Conservation (phyloP, 345 rosid species). For the Eucalyptus melliodora region DNA sequence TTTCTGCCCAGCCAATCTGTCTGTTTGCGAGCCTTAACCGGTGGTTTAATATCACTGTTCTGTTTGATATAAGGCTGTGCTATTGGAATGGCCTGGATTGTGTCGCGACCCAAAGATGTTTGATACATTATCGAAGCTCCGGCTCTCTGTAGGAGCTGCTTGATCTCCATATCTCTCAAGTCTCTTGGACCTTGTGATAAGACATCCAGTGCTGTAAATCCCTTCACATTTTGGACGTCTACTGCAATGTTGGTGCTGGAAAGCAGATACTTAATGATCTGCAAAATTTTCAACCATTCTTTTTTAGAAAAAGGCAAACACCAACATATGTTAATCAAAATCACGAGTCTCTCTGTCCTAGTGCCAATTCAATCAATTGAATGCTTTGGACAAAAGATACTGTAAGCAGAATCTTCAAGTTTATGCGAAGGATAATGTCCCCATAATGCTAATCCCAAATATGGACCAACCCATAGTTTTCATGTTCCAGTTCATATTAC, state of each 20-base stretch:
- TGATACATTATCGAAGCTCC: neutral
- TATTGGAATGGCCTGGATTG: neutral
- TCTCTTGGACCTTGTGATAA: neutral
- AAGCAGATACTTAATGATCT: constrained; percentile 5
- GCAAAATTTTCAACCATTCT: neutral
- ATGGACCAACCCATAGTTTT: neutral
- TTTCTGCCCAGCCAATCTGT: constrained; percentile 1
- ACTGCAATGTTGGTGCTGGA: neutral
- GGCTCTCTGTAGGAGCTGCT: neutral
- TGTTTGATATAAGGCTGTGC: neutral
- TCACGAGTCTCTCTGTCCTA: neutral
- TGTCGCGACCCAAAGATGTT: neutral
- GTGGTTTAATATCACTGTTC: neutral
- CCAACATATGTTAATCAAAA: neutral
- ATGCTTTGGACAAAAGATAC: neutral
- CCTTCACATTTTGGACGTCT: constrained; percentile 1
- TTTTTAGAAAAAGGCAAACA: neutral
- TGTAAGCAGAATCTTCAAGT: neutral
- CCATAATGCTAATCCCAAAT: neutral
- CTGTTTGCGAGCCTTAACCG: neutral
- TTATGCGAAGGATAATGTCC: neutral
- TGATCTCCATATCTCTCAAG: constrained; percentile 5
- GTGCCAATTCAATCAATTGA: neutral
- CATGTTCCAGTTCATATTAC: neutral
- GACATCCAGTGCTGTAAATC: constrained; percentile 4